phyloP scores from a whole-genome alignment of 495 filamentous ascomycete genomes.

The Daldinia caldariorum region DNA sequence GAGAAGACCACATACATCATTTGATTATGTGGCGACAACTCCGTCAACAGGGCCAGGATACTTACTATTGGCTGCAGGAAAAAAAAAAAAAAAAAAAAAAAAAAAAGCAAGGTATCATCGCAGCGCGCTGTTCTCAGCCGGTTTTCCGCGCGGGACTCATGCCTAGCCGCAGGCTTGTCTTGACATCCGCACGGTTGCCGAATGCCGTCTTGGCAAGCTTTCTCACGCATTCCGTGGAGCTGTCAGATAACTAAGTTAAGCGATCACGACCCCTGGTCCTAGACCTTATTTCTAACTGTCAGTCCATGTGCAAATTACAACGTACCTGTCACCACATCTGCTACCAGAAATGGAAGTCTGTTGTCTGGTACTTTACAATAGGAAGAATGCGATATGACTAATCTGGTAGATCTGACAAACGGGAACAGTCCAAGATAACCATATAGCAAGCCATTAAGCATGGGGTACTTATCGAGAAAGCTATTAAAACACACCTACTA shows the following conservation, averaged over 20 bases:
- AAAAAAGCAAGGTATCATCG: background rate
- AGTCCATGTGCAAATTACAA: background rate
- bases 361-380: background rate
- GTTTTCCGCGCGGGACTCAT: conserved; percentile 27
- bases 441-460: too few species aligned
- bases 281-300: background rate
- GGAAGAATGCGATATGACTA: background rate
- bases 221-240: conserved; percentile 16
- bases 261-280: background rate
- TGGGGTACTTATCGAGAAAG: too few species aligned
- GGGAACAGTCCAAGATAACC: background rate
- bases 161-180: conserved; percentile 1
- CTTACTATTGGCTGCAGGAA: background rate
- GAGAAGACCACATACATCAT: background rate
- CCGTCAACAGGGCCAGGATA: background rate
- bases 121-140: conserved; percentile 16
- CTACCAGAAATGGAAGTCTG: background rate
- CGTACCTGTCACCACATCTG: too few species aligned
- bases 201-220: conserved; percentile 39
- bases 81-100: too few species aligned
- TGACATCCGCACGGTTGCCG: conserved; percentile 22
- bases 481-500: too few species aligned
- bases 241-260: conserved; percentile 1
- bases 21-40: background rate
- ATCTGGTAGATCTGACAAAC: background rate